phyloP scores from a whole-genome alignment of 2,329 filamentous ascomycete species.

The Venturia effusa region DNA sequence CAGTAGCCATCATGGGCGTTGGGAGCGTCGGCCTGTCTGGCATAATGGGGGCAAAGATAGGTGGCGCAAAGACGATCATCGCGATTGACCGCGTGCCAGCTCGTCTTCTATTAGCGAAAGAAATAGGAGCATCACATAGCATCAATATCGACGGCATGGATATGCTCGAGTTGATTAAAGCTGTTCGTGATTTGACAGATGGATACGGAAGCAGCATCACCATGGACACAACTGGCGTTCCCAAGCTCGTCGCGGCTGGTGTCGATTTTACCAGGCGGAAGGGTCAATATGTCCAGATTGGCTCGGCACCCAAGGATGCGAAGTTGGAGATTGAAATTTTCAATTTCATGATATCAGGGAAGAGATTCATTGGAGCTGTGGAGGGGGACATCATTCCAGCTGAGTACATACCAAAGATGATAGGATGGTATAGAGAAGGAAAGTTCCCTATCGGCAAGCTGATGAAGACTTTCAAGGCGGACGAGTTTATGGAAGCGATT shows the following conservation, averaged over 20 bases:
- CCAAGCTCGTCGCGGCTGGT: slow-evolving; percentile 31
- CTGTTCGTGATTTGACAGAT: slow-evolving; percentile 25
- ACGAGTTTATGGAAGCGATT: slow-evolving; percentile 30
- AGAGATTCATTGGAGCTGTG: slow-evolving; percentile 37
- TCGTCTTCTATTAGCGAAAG: slow-evolving; percentile 32
- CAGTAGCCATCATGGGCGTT: slow-evolving; percentile 28
- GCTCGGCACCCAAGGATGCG: slow-evolving; percentile 32
- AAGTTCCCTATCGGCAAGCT: slow-evolving; percentile 37
- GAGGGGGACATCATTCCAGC: slow-evolving; percentile 34
- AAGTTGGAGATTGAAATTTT: slow-evolving; percentile 34
- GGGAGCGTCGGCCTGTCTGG: slow-evolving; percentile 33
- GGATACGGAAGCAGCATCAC: slow-evolving; percentile 32
- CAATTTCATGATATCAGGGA: slow-evolving; percentile 36
- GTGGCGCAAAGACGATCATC: slow-evolving; percentile 27
- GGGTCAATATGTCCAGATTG: slow-evolving; percentile 41
- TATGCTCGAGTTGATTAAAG: slow-evolving; percentile 21
- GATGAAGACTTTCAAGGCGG: slow-evolving; percentile 33
- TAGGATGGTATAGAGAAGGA: slow-evolving; percentile 37
- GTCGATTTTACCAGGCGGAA: slow-evolving; percentile 32
- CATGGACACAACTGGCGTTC: slow-evolving; percentile 41
- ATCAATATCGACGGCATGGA: slow-evolving; percentile 3
- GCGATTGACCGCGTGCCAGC: slow-evolving; percentile 35
- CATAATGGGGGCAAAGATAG: slow-evolving; percentile 27
- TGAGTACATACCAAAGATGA: slow-evolving; percentile 36
- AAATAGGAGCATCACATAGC: slow-evolving; percentile 33